phyloP scores from a whole-genome alignment of 768 basidiomycete genomes.

The Austroboletus eburneus region DNA sequence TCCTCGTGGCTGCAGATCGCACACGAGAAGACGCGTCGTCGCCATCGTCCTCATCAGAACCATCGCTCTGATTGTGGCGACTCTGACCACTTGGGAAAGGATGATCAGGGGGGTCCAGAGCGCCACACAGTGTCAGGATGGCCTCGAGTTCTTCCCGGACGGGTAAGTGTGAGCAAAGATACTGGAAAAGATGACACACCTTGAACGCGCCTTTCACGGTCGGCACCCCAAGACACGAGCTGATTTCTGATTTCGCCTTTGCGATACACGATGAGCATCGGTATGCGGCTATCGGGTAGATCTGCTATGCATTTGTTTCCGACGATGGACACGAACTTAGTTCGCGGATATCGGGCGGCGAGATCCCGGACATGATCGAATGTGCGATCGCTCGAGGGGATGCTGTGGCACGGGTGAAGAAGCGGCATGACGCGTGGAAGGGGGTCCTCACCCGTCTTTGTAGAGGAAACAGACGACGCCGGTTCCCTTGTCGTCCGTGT shows the following conservation, averaged over 20 bases:
- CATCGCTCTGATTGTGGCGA: constrained; percentile 35
- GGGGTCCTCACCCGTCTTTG: constrained; percentile 78
- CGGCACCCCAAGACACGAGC: constrained; percentile 79
- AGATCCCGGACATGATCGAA: constrained; percentile 64
- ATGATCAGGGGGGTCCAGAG: constrained; percentile 55
- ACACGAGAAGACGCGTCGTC: constrained; percentile 49
- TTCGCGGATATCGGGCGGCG: constrained; percentile 80
- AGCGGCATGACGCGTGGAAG: not conserved
- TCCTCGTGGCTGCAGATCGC: constrained; percentile 55
- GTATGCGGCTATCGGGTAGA: constrained; percentile 85
- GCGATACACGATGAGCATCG: constrained; percentile 90
- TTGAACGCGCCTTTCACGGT: constrained; percentile 68
- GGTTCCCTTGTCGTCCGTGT: constrained; percentile 69
- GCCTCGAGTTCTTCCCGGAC: constrained; percentile 61
- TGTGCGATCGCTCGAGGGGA: constrained; percentile 77
- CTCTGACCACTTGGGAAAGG: constrained; percentile 26
- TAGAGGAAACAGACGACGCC: constrained; percentile 94
- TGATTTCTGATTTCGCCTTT: constrained; percentile 90
- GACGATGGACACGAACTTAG: constrained; percentile 94
- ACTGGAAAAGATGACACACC: constrained; percentile 44
- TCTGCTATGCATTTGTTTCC: constrained; percentile 96
- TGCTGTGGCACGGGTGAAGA: constrained; percentile 39
- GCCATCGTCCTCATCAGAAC: constrained; percentile 43
- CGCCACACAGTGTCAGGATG: constrained; percentile 59
- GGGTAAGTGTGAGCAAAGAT: not conserved